Evolutionary conservation across 495 filamentous ascomycete genomes (phyloP).

Genomic region (Xylaria palmicola): DNA sequence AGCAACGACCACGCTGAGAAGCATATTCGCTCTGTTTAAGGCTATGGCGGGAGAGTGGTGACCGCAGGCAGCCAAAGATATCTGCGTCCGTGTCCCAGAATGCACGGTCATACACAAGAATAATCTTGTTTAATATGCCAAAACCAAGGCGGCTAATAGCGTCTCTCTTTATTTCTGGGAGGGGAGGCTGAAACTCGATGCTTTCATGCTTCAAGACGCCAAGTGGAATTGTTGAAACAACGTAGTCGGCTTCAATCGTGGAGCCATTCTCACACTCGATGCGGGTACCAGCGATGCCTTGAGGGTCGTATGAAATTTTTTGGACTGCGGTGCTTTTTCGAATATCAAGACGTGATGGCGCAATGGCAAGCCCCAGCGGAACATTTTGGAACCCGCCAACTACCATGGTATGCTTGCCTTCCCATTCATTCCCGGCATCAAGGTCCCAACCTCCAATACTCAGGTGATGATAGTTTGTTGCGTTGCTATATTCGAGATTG

Average conservation of each 20-base stretch:
- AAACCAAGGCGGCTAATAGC: constrained; percentile 89
- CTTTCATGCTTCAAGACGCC: constrained; percentile 79
- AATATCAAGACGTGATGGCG: constrained; percentile 77
- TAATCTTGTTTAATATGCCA: constrained; percentile 91
- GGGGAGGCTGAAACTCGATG: constrained; percentile 75
- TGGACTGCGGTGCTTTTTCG: constrained; percentile 57
- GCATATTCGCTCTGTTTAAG: constrained; percentile 54
- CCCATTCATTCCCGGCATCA: constrained; percentile 95
- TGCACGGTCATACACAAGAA: constrained; percentile 81
- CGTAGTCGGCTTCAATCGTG: constrained; percentile 73
- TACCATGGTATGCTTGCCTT: constrained; percentile 88
- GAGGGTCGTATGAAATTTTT: constrained; percentile 29
- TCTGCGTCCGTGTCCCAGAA: constrained; percentile 95
- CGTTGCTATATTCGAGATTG: constrained; percentile 97
- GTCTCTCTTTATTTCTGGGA: constrained; percentile 81
- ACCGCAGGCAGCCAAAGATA: constrained; percentile 88
- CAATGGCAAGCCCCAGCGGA: constrained; percentile 73
- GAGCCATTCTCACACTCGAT: constrained; percentile 81
- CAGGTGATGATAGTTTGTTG: constrained; percentile 77
- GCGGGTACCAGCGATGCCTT: constrained; percentile 39
- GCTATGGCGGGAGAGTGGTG: constrained; percentile 55
- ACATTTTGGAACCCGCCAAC: constrained; percentile 91
- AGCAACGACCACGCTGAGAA: constrained; percentile 73
- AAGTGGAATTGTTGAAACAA: constrained; percentile 85
- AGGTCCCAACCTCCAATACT: constrained; percentile 95